These are phyloP conservation scores for Ballota nigra DNA, from an alignment of 257 asterid genomes.

Conservation along the genomic window DNA sequence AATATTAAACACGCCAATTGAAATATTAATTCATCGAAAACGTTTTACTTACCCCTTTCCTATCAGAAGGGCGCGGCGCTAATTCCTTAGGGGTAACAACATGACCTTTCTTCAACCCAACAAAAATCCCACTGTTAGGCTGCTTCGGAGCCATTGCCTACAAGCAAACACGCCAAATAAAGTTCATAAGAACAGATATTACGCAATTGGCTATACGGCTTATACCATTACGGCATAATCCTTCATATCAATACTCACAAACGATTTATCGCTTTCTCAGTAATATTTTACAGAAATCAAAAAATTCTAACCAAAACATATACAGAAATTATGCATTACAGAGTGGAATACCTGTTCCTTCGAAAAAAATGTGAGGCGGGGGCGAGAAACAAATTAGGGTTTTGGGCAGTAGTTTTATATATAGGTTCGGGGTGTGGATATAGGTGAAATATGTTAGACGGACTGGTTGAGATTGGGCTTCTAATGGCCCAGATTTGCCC, in stretches of 20 bases:
- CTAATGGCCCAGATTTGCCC: background rate
- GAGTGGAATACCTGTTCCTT: constrained; percentile 12
- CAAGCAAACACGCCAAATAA: constrained; percentile 2
- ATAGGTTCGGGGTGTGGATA: background rate
- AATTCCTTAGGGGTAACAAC: constrained; percentile 46
- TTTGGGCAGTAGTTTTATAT: constrained; percentile 5
- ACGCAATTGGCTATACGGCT: background rate
- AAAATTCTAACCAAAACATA: background rate
- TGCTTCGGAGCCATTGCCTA: constrained; percentile 51
- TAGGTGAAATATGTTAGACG: background rate
- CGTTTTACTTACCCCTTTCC: constrained; percentile 45
- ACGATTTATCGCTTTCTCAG: background rate
- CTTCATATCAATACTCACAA: background rate
- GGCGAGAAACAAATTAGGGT: constrained; percentile 22
- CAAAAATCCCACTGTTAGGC: constrained; percentile 45
- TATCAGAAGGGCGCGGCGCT: constrained; percentile 48
- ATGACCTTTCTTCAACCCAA: constrained; percentile 54
- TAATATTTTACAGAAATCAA: background rate
- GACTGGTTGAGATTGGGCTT: background rate
- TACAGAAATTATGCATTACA: background rate
- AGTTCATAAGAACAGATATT: background rate
- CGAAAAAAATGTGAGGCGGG: constrained; percentile 18
- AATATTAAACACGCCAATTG: background rate
- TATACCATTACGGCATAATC: background rate
- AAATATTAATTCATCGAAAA: background rate